phyloP scores from a whole-genome alignment of 768 basidiomycete genomes.

The Pisolithus orientalis region DNA sequence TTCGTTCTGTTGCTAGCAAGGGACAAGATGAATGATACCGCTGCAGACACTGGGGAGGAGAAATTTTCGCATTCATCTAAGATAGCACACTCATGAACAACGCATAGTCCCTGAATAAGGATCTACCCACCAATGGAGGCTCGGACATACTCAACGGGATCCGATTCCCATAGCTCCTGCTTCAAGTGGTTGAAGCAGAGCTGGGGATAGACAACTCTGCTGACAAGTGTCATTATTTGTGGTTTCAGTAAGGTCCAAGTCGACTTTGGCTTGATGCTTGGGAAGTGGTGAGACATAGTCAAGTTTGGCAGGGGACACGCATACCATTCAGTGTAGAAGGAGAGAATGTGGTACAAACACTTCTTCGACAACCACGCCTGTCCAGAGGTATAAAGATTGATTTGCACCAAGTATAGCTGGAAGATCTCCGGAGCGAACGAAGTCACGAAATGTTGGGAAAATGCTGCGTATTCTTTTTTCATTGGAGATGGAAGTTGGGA shows the following conservation, averaged over 20 bases:
- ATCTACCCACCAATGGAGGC: constrained; percentile 56
- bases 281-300: constrained; percentile 10
- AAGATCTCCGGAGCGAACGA: constrained; percentile 84
- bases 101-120: neutral
- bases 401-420: constrained; percentile 63
- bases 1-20: constrained; percentile 78
- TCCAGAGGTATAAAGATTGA: constrained; percentile 63
- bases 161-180: constrained; percentile 68
- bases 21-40: constrained; percentile 73
- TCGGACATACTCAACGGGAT: constrained; percentile 80
- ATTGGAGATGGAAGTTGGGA: constrained; percentile 74
- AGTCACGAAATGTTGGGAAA: constrained; percentile 72
- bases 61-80: constrained; percentile 79
- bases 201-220: constrained; percentile 80
- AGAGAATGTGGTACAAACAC: constrained; percentile 77
- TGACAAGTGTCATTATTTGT: constrained; percentile 72
- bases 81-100: neutral
- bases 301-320: constrained; percentile 12
- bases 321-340: constrained; percentile 85
- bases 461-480: constrained; percentile 60
- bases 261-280: constrained; percentile 86
- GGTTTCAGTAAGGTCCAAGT: constrained; percentile 87
- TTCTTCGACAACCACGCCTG: constrained; percentile 79
- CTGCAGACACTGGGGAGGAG: constrained; percentile 69
- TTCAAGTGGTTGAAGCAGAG: constrained; percentile 69